A percentile compares a stretch with the other conserved stretches of the same genome.
Conservation (phyloP, 805 yeast genomes). For the Lachancea lanzarotensis region DNA sequence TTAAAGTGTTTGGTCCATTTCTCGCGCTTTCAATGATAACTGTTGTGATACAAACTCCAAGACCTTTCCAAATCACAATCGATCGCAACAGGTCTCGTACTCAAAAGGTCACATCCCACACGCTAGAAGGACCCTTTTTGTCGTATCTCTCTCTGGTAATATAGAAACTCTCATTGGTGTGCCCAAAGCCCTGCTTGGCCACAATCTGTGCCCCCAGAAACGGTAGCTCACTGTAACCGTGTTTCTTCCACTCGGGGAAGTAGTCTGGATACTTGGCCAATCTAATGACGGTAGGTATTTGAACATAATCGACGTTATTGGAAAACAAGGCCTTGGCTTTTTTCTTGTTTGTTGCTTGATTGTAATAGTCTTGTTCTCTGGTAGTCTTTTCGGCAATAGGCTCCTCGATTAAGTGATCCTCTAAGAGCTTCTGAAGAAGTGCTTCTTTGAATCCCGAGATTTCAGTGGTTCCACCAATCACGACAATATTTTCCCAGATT, state of each 20-base stretch:
- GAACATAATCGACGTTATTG: slow-evolving; percentile 37
- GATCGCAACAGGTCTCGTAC: not conserved
- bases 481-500: slow-evolving; percentile 74
- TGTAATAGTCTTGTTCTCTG: slow-evolving; percentile 29
- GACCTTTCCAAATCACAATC: too few species aligned
- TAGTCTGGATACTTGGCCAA: slow-evolving; percentile 77
- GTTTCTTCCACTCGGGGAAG: slow-evolving; percentile 88
- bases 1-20: too few species aligned
- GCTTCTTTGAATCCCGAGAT: slow-evolving; percentile 75
- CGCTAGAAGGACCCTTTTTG: slow-evolving; percentile 72
- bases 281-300: slow-evolving; percentile 74
- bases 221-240: slow-evolving; percentile 66
- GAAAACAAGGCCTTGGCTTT: slow-evolving; percentile 28
- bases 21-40: too few species aligned
- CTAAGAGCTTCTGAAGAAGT: slow-evolving; percentile 49
- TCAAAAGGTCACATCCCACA: slow-evolving; percentile 57
- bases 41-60: too few species aligned
- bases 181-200: slow-evolving; percentile 74
- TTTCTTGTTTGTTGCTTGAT: slow-evolving; percentile 28
- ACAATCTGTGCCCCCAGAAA: slow-evolving; percentile 86
- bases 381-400: slow-evolving; percentile 24
- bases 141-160: slow-evolving; percentile 64
- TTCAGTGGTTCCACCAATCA: slow-evolving; percentile 71
- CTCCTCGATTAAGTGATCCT: slow-evolving; percentile 44
- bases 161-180: slow-evolving; percentile 57